Evolutionary conservation across 768 basidiomycete species (phyloP).

Genomic region (Macrolepiota fuliginosa): DNA sequence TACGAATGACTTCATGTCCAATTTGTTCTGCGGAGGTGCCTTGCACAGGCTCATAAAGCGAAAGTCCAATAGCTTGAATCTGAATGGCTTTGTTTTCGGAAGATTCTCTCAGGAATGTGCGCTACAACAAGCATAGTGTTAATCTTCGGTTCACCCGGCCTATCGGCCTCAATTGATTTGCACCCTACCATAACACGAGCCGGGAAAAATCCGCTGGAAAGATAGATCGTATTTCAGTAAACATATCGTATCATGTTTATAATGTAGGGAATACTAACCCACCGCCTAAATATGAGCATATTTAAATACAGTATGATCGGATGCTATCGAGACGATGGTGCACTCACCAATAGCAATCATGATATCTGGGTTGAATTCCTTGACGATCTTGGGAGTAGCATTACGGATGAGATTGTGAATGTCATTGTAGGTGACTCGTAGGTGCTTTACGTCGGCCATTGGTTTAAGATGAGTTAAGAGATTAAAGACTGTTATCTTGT

Average conservation of each 20-base stretch:
- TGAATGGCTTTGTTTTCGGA: constrained; percentile 76
- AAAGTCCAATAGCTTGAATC: constrained; percentile 95
- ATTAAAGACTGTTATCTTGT: not conserved
- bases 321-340: not conserved
- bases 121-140: constrained; percentile 28
- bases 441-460: constrained; percentile 52
- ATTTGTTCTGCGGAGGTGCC: constrained; percentile 72
- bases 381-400: constrained; percentile 63
- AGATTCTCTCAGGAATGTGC: constrained; percentile 79
- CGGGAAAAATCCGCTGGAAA: constrained; percentile 86
- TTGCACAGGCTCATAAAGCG: constrained; percentile 88
- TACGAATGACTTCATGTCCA: constrained; percentile 84
- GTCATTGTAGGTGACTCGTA: constrained; percentile 85
- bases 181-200: constrained; percentile 77
- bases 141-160: not conserved
- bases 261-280: constrained; percentile 53
- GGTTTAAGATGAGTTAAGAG: constrained; percentile 15
- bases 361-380: constrained; percentile 82
- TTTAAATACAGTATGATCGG: not conserved
- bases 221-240: constrained; percentile 12
- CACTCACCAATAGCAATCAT: constrained; percentile 75
- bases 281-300: constrained; percentile 50
- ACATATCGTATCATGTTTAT: not conserved
- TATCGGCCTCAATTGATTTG: not conserved
- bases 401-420: constrained; percentile 85